A percentile compares a stretch with the other conserved stretches of the same genome.
These are phyloP conservation scores for Aspergillus neoniger DNA, from an alignment of 2,329 filamentous ascomycete genomes.

Conservation along the genomic window DNA sequence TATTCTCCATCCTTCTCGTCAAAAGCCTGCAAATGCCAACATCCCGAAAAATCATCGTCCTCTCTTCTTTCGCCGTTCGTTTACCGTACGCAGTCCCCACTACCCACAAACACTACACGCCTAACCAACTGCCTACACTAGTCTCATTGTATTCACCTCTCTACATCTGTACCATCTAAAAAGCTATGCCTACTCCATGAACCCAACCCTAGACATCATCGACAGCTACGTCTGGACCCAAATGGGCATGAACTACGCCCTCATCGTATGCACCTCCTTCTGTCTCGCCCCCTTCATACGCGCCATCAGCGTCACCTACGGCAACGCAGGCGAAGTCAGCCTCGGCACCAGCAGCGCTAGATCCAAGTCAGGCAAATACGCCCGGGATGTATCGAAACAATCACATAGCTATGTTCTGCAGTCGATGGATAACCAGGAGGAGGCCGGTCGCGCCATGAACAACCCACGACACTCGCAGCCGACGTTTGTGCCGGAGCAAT, in stretches of 20 bases:
- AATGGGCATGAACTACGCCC: constrained; percentile 1
- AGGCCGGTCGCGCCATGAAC: neutral
- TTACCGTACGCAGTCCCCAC: neutral
- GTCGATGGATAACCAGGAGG: neutral
- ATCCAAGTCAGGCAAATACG: neutral
- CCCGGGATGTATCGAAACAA: neutral
- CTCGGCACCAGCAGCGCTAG: constrained; percentile 2
- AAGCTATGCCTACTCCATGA: neutral
- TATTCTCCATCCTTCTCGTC: neutral
- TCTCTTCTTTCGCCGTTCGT: constrained; percentile 3
- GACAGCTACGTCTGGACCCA: constrained; percentile 6
- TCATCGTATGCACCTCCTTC: constrained; percentile 4
- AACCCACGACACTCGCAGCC: neutral
- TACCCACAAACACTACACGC: too few species aligned
- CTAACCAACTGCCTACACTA: neutral
- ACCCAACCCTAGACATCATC: constrained; percentile 1
- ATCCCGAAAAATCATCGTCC: neutral
- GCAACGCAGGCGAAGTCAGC: neutral
- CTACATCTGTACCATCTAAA: neutral
- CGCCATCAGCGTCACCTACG: constrained; percentile 2
- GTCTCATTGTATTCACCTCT: neutral
- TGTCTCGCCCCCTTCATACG: constrained; percentile 6
- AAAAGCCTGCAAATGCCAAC: constrained; percentile 1
- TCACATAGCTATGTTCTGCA: neutral
- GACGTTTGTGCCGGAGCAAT: neutral